Evolutionary conservation across 1,284 basidiomycete genomes (phyloP), one percentile per base, ranked within the genome.

Genomic region (Heterobasidion occidentale): DNA sequence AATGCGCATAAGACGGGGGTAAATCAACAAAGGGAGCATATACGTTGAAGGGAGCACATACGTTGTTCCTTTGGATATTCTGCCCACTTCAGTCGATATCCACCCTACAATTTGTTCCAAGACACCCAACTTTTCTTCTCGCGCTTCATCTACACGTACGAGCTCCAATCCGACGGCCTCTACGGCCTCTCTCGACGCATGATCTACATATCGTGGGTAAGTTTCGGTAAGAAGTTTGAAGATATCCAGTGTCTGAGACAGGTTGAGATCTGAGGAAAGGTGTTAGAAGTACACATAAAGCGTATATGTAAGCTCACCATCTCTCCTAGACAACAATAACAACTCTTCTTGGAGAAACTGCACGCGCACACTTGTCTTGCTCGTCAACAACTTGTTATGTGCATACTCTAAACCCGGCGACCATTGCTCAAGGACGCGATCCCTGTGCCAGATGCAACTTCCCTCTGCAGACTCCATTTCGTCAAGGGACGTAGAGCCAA

Each of bases 161-260:
- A 93, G 65, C 49, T 80, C 79, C 65, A 80, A 76, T 1, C 81
- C 82, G 38, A 91, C 78, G 1, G 71, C 70, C 60, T 92, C 83
- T 0, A 90, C 86, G 3, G 85, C 86, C 52, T 83, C 77, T 57
- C 86, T 76, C 2, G 92, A 94, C 53, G 75, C 67, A 2, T 78
- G 70, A 67, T 94, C 92, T 49, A 81, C 72, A 73, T 93, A 93
- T 62, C 85, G 83, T 12, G 88, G 79, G 66, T 90, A 88, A 0
- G 88, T 92, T 48, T 83, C 71, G 1, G 86, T 85, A 50, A 94
- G 71, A 1, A 92, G 71, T 59, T 78, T 77, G 68, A 93, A 87
- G 35, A 94, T 68, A 64, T 92, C 90, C 67, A 86, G 67, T 17
- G 76, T 77, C 65, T 92, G 85, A 0, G 79, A 73, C 42, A 86